Base-by-base conservation (phyloP, 1,284 basidiomycete species). In the Ceratobasidium sp. region DNA sequence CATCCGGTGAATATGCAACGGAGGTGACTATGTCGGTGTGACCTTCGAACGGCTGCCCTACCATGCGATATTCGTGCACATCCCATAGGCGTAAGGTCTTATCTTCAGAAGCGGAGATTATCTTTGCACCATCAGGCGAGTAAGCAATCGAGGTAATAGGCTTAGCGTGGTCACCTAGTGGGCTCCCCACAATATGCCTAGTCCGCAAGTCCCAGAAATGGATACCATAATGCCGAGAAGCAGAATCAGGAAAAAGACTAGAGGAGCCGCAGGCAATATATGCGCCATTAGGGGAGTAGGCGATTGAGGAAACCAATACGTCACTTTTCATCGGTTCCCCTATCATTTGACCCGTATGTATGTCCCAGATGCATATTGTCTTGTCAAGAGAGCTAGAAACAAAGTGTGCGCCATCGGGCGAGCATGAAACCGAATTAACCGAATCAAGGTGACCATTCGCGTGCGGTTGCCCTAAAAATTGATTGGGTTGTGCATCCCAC, bases 41-140 rank as follows among this genome's bases (percentile, higher is more conserved):
- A n/a, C 56, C 60, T 26, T 23, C 46, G 18, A 67, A 23, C 15
- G 63, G 26, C 6, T 58, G 20, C 9, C 20, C 40, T 12, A 63
- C 60, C n/a, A 42, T 28, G 0, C 4, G 18, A 20, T 60, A 44
- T 23, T 33, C 40, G 20, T 51, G 77, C 13, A 87, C 49, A 46
- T 77, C 76, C 66, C 64, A 77, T 42, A 55, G 3, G 6, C 76
- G 76, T 10, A 77, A 60, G 7, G 66, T 77, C 12, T 26, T 20
- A 40, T 77, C 73, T 1, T 12, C 12, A 28, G 76, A 77, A 23
- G 51, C 76, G 2, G 76, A 77, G 13, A 60, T 40, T 12, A 77
- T 23, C 1, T 12, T 28, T 13, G 20, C 12, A 39, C 64, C 76
- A 46, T 77, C 76, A 23, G 67, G 42, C 18, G 76, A 69, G 67